Base-by-base conservation (phyloP, 1,284 basidiomycete species). In the Pseudomicrostroma phylloplanum region DNA sequence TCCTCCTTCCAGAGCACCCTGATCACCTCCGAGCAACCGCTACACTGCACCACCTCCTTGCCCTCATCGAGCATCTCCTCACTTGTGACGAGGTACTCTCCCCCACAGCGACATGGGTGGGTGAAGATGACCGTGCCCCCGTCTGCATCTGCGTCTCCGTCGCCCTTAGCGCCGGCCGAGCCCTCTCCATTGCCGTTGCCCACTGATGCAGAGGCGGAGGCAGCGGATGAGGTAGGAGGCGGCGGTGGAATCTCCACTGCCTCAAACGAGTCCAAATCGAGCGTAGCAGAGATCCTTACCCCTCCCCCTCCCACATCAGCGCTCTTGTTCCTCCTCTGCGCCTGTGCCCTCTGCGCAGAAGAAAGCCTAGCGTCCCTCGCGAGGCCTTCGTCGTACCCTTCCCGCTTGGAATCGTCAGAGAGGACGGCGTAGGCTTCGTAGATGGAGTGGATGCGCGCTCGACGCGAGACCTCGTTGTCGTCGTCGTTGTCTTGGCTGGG, bases 391-490 rank as follows among this genome's bases (percentile, higher is more conserved):
- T 48, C 43, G 43, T 48, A 48, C 43, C 6, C 17, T 17, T 17
- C 43, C 3, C 43, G 43, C 15, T 17, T 21, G 43, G 4, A 4
- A 48, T 48, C 43, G 21, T 48, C 43, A 3, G 17, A n/a, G 17
- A 48, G 43, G 21, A 12, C 12, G 21, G 15, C 21, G 43, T 48
- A 48, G 17, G 43, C 43, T 21, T 48, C 43, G 43, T 48, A 48
- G 43, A 48, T 48, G 43, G 21, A 48, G 43, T 17, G 17, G 43
- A 48, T 48, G 43, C 43, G 43, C 30, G 43, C 43, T 17, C 43
- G 17, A 48, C 17, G 21, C 43, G 43, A 48, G 15, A 21, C 43
- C 11, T 9, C 41, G 41, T 42, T 42, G 41, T n/a, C 41, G 41
- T n/a, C 41, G 41, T 42, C 41, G 43, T n/a, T 12, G 17, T 48